Conservation (phyloP, 1,284 basidiomycete genomes). For the Ganoderma lucidum region DNA sequence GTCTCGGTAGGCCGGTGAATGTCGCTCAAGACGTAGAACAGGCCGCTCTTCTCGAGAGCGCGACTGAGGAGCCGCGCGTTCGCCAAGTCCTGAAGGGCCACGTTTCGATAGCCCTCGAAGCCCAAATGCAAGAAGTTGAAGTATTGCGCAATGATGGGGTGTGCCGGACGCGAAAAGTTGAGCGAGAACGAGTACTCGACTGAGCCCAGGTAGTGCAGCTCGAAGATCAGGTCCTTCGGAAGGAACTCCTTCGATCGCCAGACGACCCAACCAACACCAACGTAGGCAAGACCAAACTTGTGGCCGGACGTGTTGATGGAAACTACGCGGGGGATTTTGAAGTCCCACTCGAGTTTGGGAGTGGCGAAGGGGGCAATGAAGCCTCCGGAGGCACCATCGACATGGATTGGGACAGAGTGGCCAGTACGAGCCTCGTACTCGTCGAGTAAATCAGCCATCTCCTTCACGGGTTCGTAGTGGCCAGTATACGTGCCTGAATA, state of each 20-base stretch:
- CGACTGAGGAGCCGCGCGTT: constrained; percentile 89
- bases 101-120: constrained; percentile 80
- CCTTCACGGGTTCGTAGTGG: constrained; percentile 91
- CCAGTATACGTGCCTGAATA: constrained; percentile 85
- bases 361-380: constrained; percentile 88
- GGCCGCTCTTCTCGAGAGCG: constrained; percentile 84
- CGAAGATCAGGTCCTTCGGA: constrained; percentile 92
- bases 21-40: constrained; percentile 79
- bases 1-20: constrained; percentile 58
- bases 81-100: constrained; percentile 81
- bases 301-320: constrained; percentile 91
- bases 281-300: constrained; percentile 89
- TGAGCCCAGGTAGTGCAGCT: constrained; percentile 80
- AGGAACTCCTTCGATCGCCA: constrained; percentile 82
- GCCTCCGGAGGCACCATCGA: constrained; percentile 83
- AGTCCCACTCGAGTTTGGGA: constrained; percentile 88
- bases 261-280: constrained; percentile 90
- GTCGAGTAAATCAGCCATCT: constrained; percentile 87
- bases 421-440: constrained; percentile 88
- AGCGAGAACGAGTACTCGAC: constrained; percentile 85
- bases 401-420: constrained; percentile 84
- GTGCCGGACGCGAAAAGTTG: constrained; percentile 93
- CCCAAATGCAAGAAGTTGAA: constrained; percentile 92
- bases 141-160: constrained; percentile 92
- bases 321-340: constrained; percentile 86